Evolutionary conservation across 2,329 filamentous ascomycete genomes (phyloP).

Genomic region (Chaetomium sp.): DNA sequence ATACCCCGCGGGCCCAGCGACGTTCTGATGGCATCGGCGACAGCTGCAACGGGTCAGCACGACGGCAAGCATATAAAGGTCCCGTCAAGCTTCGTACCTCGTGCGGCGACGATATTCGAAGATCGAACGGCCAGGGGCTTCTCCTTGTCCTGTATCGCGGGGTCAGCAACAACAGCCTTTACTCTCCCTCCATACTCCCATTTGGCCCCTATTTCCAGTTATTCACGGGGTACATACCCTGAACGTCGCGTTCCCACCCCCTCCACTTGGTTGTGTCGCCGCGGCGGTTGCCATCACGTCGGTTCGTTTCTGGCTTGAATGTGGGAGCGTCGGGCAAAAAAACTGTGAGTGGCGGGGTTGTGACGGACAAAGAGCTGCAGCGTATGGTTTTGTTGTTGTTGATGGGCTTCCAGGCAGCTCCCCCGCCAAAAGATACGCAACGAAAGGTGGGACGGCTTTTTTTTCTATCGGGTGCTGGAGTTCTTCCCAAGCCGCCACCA

Average conservation of each 20-base stretch:
- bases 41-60: conserved; percentile 49
- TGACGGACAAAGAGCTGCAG: background rate
- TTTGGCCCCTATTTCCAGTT: conserved; percentile 25
- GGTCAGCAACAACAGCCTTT: conserved; percentile 18
- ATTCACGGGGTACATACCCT: conserved; percentile 38
- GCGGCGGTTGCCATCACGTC: conserved; percentile 40
- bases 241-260: conserved; percentile 49
- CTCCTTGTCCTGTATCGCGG: conserved; percentile 65
- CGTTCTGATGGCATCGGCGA: conserved; percentile 95
- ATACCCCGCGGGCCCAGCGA: conserved; percentile 94
- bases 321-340: background rate
- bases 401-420: conserved; percentile 21
- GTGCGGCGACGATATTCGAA: conserved; percentile 92
- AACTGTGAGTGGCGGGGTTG: conserved; percentile 9
- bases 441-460: conserved; percentile 22
- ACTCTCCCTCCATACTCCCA: conserved; percentile 11
- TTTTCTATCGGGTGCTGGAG: conserved; percentile 23
- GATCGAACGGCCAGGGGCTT: conserved; percentile 97
- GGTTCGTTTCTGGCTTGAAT: conserved; percentile 15
- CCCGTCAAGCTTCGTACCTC: conserved; percentile 54
- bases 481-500: conserved; percentile 18
- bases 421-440: conserved; percentile 11
- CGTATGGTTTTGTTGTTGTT: conserved; percentile 8
- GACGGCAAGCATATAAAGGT: background rate
- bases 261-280: conserved; percentile 37